phyloP scores from a whole-genome alignment of 1,139 yeast species.

The Pichia sp. region DNA sequence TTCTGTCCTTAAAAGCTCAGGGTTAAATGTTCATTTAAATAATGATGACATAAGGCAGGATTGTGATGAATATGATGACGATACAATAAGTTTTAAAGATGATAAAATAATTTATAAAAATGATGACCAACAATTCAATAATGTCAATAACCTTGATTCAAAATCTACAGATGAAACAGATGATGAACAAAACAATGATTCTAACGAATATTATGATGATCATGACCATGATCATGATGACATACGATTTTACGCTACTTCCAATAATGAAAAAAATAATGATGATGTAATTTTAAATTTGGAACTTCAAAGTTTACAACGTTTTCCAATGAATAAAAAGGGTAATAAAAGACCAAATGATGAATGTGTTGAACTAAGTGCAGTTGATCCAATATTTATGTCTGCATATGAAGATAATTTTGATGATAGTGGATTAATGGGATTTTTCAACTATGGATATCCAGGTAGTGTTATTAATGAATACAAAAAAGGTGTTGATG shows the following conservation, averaged over 20 bases:
- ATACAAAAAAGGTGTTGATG: slow-evolving; percentile 3
- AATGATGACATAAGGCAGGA: neutral
- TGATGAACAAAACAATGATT: neutral
- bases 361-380: slow-evolving; percentile 12
- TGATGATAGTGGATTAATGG: slow-evolving; percentile 5
- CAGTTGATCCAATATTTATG: slow-evolving; percentile 11
- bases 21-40: neutral
- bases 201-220: neutral
- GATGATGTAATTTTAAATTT: neutral
- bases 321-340: neutral
- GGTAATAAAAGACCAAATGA: slow-evolving; percentile 10
- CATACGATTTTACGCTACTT: too few species aligned
- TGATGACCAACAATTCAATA: too few species aligned
- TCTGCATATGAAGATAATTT: slow-evolving; percentile 14
- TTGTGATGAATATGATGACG: slow-evolving; percentile 5
- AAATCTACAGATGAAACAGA: slow-evolving; percentile 1
- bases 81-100: neutral
- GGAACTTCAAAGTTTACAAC: neutral
- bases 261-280: neutral
- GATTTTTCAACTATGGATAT: slow-evolving; percentile 16
- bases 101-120: too few species aligned
- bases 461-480: slow-evolving; percentile 10
- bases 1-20: neutral
- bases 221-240: neutral
- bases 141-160: too few species aligned